These are phyloP conservation scores for Middelhovenomyces tepae DNA, from an alignment of 805 yeast species.

Conservation along the genomic window DNA sequence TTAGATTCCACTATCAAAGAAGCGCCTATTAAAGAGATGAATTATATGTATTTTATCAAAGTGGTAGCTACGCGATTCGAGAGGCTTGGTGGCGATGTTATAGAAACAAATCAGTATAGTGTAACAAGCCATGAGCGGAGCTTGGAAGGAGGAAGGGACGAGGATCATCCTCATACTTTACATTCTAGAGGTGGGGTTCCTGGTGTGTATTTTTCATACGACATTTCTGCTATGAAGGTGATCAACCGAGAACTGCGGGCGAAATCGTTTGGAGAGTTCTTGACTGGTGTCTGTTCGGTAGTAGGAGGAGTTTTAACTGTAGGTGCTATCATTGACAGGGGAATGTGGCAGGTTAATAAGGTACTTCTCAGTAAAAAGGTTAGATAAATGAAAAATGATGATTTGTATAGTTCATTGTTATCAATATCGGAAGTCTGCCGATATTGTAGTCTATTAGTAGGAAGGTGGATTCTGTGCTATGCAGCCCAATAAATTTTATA, in stretches of 20 bases:
- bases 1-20: conserved; percentile 44
- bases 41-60: conserved; percentile 72
- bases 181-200: conserved; percentile 80
- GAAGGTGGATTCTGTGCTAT: too few species aligned
- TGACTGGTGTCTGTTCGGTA: conserved; percentile 76
- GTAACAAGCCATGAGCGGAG: conserved; percentile 87
- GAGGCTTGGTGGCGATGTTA: conserved; percentile 40
- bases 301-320: conserved; percentile 91
- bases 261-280: conserved; percentile 74
- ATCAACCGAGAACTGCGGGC: conserved; percentile 65
- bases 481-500: too few species aligned
- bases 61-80: conserved; percentile 87
- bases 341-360: conserved; percentile 82
- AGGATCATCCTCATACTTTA: conserved; percentile 76
- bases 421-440: too few species aligned
- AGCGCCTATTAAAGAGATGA: conserved; percentile 45
- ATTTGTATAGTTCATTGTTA: too few species aligned
- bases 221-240: conserved; percentile 87
- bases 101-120: conserved; percentile 85
- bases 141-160: conserved; percentile 76
- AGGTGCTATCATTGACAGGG: conserved; percentile 79
- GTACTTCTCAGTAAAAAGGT: conserved; percentile 63
- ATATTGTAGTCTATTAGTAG: too few species aligned
- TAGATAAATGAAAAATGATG: conserved; percentile 13
- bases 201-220: conserved; percentile 79